Evolutionary conservation across 345 rosid species (phyloP).

Genomic region (Rhizophora mangle): DNA sequence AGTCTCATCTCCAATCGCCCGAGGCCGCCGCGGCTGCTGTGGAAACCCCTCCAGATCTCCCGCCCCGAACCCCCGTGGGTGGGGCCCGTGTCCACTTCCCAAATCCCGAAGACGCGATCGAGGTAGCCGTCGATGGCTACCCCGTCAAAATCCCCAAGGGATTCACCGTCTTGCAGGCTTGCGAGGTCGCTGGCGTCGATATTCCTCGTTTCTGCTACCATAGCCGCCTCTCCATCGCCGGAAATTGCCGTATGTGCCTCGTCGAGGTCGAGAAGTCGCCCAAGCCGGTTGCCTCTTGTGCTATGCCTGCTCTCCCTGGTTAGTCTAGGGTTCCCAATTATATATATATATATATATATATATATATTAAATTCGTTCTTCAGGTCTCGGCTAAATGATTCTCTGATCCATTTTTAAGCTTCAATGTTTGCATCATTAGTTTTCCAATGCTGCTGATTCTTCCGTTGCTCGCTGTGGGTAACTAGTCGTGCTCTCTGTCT

Average conservation of each 20-base stretch:
- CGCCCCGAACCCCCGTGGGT: constrained; percentile 61
- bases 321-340: constrained; percentile 3
- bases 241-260: constrained; percentile 97
- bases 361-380: background rate
- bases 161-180: constrained; percentile 91
- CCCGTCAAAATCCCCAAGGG: constrained; percentile 98
- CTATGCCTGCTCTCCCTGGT: constrained; percentile 99
- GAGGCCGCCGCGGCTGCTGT: constrained; percentile 53
- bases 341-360: too few species aligned
- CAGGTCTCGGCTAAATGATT: background rate
- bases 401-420: too few species aligned
- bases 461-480: too few species aligned
- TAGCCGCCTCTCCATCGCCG: constrained; percentile 89
- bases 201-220: constrained; percentile 97
- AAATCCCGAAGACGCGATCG: constrained; percentile 92
- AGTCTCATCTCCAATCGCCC: constrained; percentile 75
- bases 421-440: too few species aligned
- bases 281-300: constrained; percentile 98
- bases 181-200: constrained; percentile 98
- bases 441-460: too few species aligned
- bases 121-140: constrained; percentile 89
- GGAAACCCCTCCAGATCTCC: constrained; percentile 48
- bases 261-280: constrained; percentile 99
- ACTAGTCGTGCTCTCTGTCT: too few species aligned
- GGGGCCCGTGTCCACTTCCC: constrained; percentile 84